Percentiles rank a stretch among this genome's conserved stretches.
Conservation (phyloP, 192 early-diverging fungal genomes). For the Coemansia sp. region DNA sequence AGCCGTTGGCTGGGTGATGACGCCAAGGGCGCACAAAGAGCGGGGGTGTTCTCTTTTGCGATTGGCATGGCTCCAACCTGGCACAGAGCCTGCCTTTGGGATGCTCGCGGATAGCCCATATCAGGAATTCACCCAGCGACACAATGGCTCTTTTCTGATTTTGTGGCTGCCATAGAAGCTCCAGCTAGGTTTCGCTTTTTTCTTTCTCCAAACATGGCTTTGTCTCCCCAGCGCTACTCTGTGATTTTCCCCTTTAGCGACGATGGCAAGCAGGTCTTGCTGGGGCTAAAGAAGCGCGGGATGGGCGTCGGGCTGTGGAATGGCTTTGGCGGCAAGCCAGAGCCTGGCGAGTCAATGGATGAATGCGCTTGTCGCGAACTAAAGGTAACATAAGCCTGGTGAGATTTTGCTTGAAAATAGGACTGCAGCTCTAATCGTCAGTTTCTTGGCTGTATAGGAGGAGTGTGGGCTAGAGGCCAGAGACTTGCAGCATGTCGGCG, state of each 20-base stretch:
- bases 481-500: constrained; percentile 50
- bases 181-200: neutral
- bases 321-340: constrained; percentile 78
- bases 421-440: neutral
- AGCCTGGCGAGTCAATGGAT: constrained; percentile 62
- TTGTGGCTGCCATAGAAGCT: neutral
- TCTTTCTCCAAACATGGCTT: neutral
- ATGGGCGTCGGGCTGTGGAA: constrained; percentile 70
- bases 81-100: neutral
- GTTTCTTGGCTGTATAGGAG: constrained; percentile 39
- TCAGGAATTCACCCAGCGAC: neutral
- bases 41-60: neutral
- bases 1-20: neutral
- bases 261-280: constrained; percentile 49
- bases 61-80: neutral
- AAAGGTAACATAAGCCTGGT: constrained; percentile 22
- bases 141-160: neutral
- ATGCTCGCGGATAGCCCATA: neutral
- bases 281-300: constrained; percentile 78
- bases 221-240: constrained; percentile 12
- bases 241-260: constrained; percentile 29
- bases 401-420: neutral
- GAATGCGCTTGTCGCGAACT: constrained; percentile 66
- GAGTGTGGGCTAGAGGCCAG: constrained; percentile 56
- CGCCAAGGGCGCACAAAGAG: neutral